A percentile compares a stretch with the other conserved stretches of the same genome.
These are phyloP conservation scores for Yamadazyma trypodendri DNA, from an alignment of 1,139 yeast species.

Conservation along the genomic window DNA sequence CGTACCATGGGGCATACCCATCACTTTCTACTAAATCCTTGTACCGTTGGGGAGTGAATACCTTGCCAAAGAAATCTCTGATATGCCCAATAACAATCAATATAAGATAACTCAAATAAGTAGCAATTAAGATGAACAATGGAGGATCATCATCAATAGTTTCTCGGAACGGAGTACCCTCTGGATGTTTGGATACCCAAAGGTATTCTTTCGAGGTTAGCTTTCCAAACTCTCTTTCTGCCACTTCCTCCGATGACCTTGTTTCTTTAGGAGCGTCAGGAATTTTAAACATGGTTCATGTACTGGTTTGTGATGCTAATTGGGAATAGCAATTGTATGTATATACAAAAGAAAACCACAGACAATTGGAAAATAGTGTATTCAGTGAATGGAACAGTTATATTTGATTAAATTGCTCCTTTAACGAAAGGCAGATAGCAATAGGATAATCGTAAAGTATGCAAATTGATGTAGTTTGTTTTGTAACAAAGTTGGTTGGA, in stretches of 20 bases:
- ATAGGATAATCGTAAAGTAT: neutral
- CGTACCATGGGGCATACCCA: conserved; percentile 96
- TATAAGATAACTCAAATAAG: conserved; percentile 80
- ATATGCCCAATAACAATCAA: conserved; percentile 86
- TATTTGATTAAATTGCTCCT: neutral
- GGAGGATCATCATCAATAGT: conserved; percentile 85
- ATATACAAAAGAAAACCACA: too few species aligned
- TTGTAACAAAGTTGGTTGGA: neutral
- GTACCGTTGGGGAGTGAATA: conserved; percentile 64
- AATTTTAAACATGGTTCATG: conserved; percentile 20
- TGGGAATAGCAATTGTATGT: too few species aligned
- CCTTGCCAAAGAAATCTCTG: conserved; percentile 82
- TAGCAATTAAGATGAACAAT: conserved; percentile 70
- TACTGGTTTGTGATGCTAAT: neutral
- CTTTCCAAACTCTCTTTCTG: conserved; percentile 65
- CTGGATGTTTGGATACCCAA: conserved; percentile 51
- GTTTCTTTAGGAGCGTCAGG: conserved; percentile 52
- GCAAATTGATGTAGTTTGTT: neutral
- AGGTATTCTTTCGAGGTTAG: conserved; percentile 58
- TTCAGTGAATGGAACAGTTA: too few species aligned
- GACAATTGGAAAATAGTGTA: too few species aligned
- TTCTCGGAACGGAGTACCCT: conserved; percentile 54
- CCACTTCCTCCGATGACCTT: conserved; percentile 49
- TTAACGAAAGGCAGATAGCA: neutral
- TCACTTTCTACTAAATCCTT: conserved; percentile 69